Evolutionary conservation across 306 rosid species (phyloP).

Genomic region (Pterocarpus macrocarpus): DNA sequence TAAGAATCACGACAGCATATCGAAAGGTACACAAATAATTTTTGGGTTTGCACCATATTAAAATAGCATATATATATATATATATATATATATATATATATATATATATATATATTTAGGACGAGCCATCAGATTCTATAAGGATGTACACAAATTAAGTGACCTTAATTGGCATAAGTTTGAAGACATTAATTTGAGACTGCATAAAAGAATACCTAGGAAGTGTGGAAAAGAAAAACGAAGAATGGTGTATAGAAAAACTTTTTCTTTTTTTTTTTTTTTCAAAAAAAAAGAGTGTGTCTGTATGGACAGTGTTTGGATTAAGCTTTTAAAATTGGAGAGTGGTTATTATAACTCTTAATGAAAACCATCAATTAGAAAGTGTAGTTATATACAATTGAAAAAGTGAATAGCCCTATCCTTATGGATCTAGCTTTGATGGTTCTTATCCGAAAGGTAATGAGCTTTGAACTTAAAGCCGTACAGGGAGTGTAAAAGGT

Average conservation of each 20-base stretch:
- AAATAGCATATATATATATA: background rate
- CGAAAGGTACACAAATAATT: constrained; percentile 31
- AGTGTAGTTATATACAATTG: background rate
- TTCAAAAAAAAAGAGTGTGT: background rate
- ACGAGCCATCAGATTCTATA: background rate
- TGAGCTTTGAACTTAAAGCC: constrained; percentile 8
- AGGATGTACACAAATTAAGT: background rate
- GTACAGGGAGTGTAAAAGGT: constrained; percentile 51
- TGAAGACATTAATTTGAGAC: background rate
- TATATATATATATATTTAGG: no score
- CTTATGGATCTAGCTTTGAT: constrained; percentile 17
- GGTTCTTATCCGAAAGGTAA: constrained; percentile 54
- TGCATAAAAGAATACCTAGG: background rate
- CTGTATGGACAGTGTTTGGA: background rate
- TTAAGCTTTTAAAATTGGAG: constrained; percentile 8
- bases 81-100: background rate
- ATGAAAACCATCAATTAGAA: background rate
- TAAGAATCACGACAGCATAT: constrained; percentile 29
- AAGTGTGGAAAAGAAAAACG: background rate
- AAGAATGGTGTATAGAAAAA: no score
- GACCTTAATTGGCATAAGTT: background rate
- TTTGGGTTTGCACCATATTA: constrained; percentile 24
- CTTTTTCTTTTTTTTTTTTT: no score
- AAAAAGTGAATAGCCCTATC: constrained; percentile 35
- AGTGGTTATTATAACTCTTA: background rate